These are phyloP conservation scores for Mucor velutinosus DNA, from an alignment of 371 early-diverging fungal species.

Conservation along the genomic window DNA sequence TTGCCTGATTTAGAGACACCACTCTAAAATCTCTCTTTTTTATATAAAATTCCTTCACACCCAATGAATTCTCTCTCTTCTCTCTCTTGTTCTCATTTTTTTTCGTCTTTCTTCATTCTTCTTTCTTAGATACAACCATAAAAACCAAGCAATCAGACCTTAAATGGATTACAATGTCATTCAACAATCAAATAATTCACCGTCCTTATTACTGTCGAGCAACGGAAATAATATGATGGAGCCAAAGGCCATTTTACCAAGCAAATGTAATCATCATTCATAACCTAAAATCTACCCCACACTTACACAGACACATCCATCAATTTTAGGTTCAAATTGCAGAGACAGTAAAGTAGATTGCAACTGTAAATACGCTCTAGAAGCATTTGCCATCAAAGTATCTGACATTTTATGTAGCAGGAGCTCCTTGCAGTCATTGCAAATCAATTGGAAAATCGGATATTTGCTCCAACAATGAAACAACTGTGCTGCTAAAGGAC, in stretches of 20 bases:
- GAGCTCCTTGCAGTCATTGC: constrained; percentile 7
- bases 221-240: constrained; percentile 3
- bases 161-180: constrained; percentile 2
- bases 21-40: not conserved
- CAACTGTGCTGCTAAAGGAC: not conserved
- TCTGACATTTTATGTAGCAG: not conserved
- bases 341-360: not conserved
- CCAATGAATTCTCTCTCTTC: not conserved
- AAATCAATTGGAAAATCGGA: constrained; percentile 7
- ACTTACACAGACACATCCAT: not conserved
- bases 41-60: not conserved
- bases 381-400: not conserved
- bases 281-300: not conserved
- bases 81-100: not conserved
- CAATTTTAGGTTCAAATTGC: constrained; percentile 3
- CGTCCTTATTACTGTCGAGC: not conserved
- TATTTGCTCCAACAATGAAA: constrained; percentile 3
- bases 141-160: not conserved
- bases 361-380: not conserved
- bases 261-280: not conserved
- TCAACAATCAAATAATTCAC: constrained; percentile 1
- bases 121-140: not conserved
- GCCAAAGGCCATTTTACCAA: not conserved
- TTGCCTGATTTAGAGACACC: not conserved
- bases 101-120: not conserved